Base-by-base conservation (phyloP, 164 flowering plant species). In the Tetracentron sinense region DNA sequence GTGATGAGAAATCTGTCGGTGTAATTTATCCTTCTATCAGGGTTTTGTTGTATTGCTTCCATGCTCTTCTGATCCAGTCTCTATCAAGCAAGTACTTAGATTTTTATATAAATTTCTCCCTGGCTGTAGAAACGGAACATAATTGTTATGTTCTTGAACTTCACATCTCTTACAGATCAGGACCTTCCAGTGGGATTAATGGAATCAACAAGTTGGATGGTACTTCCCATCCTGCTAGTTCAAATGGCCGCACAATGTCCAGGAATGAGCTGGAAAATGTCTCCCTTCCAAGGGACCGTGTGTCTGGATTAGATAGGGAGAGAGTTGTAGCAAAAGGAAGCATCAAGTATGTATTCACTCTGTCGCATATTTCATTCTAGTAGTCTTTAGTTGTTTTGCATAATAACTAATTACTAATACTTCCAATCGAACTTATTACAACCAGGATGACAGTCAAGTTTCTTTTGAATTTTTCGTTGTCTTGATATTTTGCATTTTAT, bases 231-330 rank as follows among this genome's bases (percentile, higher is more conserved):
- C 61, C 83, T 47, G 69, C 68, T 62, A 59, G 67, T 72, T 58
- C 78, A 61, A 76, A 62, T 72, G 66, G 57, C 47, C 85, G 85
- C 7, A 42, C 68, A 21, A 59, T 67, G 50, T 66, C 64, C 10
- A 86, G 76, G 75, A 81, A 65, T 74, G 92, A 85, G 57, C 61
- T 66, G 44, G 92, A 86, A 29, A 82, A 76, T 68, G 72, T 67
- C 10, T 58, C 80, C 62, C 74, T 75, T 57, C 54, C 81, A 14
- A 76, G 84, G 73, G 89, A 85, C 50, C 59, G 68, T 8, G 54
- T 70, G 14, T 25, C 74, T 69, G 82, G 82, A 49, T 51, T 68
- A 56, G 77, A 70, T 47, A 80, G 82, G 67, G 87, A 83, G 65
- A 77, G 78, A 57, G 23, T 67, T 52, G 49, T 72, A 4, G 51